Evolutionary conservation across 441 rosid species (phyloP).

Genomic region (Jatropha multifida): DNA sequence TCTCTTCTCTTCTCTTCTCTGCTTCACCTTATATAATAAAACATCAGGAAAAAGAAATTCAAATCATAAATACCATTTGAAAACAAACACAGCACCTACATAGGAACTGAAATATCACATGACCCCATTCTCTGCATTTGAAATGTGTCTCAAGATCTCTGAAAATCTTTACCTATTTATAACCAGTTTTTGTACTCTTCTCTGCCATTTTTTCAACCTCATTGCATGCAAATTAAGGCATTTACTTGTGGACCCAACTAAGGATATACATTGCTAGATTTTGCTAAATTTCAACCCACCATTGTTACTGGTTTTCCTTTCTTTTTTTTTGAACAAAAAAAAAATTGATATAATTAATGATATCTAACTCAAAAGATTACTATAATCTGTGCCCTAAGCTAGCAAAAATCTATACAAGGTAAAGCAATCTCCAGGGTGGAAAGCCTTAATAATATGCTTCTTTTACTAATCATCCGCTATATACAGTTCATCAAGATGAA

Average conservation of each 20-base stretch:
- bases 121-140: neutral
- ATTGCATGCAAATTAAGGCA: constrained; percentile 3
- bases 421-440: constrained; percentile 15
- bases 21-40: neutral
- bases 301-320: neutral
- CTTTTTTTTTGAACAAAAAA: neutral
- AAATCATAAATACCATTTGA: neutral
- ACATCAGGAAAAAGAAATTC: neutral
- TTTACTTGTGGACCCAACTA: neutral
- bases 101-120: constrained; percentile 1
- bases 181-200: constrained; percentile 15
- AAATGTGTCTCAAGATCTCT: constrained; percentile 22
- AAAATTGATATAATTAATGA: neutral
- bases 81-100: neutral
- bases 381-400: too few species aligned
- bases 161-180: constrained; percentile 31
- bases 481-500: neutral
- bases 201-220: neutral
- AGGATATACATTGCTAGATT: constrained; percentile 13
- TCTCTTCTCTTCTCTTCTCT: neutral
- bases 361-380: too few species aligned
- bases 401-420: neutral
- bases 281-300: neutral
- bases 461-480: constrained; percentile 7
- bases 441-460: neutral